These are phyloP conservation scores for Phyllosticta ampelicida DNA, from an alignment of 2,329 filamentous ascomycete species.

Conservation along the genomic window DNA sequence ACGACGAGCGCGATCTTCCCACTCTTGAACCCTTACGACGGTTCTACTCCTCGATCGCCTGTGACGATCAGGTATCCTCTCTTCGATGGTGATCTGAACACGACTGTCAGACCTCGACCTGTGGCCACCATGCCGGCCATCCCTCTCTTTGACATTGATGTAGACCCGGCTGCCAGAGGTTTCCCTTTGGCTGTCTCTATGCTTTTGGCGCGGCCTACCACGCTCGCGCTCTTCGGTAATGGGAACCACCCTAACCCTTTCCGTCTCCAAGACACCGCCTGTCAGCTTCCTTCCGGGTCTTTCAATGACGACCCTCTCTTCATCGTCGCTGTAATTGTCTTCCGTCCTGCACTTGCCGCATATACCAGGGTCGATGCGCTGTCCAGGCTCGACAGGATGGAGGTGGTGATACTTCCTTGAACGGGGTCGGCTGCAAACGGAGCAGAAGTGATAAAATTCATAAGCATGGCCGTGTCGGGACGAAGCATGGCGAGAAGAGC, in stretches of 20 bases:
- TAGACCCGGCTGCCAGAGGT: not conserved
- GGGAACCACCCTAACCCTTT: slow-evolving; percentile 10
- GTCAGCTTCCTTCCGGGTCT: not conserved
- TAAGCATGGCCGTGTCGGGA: not conserved
- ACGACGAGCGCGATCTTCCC: not conserved
- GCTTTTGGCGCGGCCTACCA: not conserved
- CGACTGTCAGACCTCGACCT: not conserved
- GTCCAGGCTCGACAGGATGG: slow-evolving; percentile 25
- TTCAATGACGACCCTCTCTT: slow-evolving; percentile 5
- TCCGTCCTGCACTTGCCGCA: slow-evolving; percentile 21
- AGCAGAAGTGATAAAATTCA: slow-evolving; percentile 24
- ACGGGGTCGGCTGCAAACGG: slow-evolving; percentile 22
- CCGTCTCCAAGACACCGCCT: slow-evolving; percentile 9
- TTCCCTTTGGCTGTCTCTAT: not conserved
- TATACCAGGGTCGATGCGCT: slow-evolving; percentile 16
- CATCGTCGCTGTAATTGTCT: slow-evolving; percentile 16
- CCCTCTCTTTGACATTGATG: not conserved
- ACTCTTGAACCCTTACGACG: not conserved
- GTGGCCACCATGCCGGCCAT: slow-evolving; percentile 11
- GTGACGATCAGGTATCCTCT: not conserved
- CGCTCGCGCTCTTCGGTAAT: not conserved
- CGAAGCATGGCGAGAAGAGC: not conserved
- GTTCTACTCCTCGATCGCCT: not conserved
- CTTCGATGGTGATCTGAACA: not conserved
- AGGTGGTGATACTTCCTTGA: slow-evolving; percentile 25